Conservation (phyloP, 192 early-diverging fungal species). For the Helicostylum pulchrum region DNA sequence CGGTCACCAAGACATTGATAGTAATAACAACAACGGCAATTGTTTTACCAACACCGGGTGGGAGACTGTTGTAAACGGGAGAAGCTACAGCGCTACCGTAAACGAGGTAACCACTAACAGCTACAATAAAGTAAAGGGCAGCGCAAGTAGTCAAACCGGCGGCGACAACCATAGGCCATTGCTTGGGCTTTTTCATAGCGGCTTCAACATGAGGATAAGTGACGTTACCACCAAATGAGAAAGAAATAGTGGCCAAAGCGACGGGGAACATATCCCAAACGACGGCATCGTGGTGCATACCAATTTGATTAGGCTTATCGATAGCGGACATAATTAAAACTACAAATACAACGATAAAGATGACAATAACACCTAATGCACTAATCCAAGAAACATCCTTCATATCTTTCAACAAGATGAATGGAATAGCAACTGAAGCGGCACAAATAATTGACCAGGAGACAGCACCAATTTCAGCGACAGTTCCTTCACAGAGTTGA, state of each 20-base stretch:
- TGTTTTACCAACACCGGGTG: conserved; percentile 57
- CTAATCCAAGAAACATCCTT: conserved; percentile 78
- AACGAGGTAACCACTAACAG: conserved; percentile 66
- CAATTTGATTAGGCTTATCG: conserved; percentile 35
- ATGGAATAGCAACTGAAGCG: conserved; percentile 62
- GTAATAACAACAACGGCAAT: conserved; percentile 73
- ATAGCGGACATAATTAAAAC: conserved; percentile 59
- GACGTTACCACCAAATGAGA: conserved; percentile 52
- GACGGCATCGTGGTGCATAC: conserved; percentile 44
- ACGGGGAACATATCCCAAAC: conserved; percentile 66
- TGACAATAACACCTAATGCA: conserved; percentile 71
- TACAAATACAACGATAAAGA: conserved; percentile 70
- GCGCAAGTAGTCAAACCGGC: conserved; percentile 64
- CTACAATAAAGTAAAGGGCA: conserved; percentile 64
- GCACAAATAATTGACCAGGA: conserved; percentile 67
- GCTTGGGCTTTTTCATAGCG: conserved; percentile 66
- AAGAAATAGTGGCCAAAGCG: conserved; percentile 74
- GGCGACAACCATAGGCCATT: conserved; percentile 69
- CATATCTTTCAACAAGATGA: conserved; percentile 69
- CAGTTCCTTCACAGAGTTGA: conserved; percentile 47
- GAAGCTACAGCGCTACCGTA: conserved; percentile 66
- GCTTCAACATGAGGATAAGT: conserved; percentile 62
- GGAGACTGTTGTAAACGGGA: conserved; percentile 72
- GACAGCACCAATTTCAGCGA: conserved; percentile 39
- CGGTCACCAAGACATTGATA: conserved; percentile 74